Evolutionary conservation across 2,329 filamentous ascomycete genomes (phyloP).

Genomic region (Hymenoscyphus infarciens): DNA sequence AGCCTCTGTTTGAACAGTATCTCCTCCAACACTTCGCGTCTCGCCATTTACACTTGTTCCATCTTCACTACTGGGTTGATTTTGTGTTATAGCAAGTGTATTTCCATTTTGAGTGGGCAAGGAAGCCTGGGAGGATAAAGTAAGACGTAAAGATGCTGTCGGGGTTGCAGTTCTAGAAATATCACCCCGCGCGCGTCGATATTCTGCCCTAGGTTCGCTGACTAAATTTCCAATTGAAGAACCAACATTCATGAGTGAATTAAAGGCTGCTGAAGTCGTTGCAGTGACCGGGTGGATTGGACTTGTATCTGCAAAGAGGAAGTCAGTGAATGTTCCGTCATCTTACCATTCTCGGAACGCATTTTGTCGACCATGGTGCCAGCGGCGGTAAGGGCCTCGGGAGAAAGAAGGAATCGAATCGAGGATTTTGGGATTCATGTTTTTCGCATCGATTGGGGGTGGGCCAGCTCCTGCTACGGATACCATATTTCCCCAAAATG

Average conservation of each 20-base stretch:
- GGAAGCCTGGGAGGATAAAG: neutral
- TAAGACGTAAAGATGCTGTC: neutral
- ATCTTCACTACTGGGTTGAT: neutral
- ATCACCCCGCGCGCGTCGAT: constrained; percentile 5
- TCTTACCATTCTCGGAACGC: constrained; percentile 55
- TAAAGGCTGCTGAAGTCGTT: constrained; percentile 14
- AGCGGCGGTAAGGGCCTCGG: constrained; percentile 52
- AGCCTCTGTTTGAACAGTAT: neutral
- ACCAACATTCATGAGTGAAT: constrained; percentile 14
- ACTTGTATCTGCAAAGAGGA: constrained; percentile 43
- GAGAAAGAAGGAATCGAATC: constrained; percentile 56
- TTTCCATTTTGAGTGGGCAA: neutral
- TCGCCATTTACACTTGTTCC: neutral
- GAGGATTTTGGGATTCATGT: constrained; percentile 60
- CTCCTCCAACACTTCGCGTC: neutral
- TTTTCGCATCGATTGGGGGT: constrained; percentile 61
- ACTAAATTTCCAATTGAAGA: constrained; percentile 7
- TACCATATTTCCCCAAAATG: constrained; percentile 76
- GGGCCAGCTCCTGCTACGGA: constrained; percentile 67
- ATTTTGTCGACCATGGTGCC: constrained; percentile 52
- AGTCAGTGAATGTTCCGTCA: neutral
- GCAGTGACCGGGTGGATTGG: constrained; percentile 30
- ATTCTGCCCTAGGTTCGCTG: constrained; percentile 3
- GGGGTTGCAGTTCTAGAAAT: neutral
- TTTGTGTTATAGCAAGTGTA: neutral